Base-by-base conservation (phyloP, 2,329 filamentous ascomycete species). In the Exserohilum rostratum region DNA sequence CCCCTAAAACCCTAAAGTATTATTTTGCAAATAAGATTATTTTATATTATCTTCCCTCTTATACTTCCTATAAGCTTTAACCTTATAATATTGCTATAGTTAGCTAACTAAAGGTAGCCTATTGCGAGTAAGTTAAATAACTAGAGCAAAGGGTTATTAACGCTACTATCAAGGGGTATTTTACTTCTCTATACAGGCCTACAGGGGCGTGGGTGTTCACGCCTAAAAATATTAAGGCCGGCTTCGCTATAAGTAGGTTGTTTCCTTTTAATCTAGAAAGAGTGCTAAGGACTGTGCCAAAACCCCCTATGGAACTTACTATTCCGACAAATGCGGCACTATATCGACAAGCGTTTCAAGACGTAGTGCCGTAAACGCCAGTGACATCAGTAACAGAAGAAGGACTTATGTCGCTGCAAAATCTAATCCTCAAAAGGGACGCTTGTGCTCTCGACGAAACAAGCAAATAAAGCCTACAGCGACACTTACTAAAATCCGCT, bases 241-340 rank as follows among this genome's bases (percentile, higher is more conserved):
- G 58, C 3, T 73, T 46, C 56, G 57, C 63, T 46, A 65, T 55
- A 33, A 60, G 54, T 48, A 61, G 69, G 29, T 57, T 71, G 22
- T 66, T 60, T 39, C 69, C 62, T n/a, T 70, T 71, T 43, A 70
- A 72, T 52, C 67, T 57, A 60, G 42, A 69, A n/a, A 70, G 61
- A 57, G 70, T 73, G 39, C 62, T 73, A 10, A 61, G 50, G 56
- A 48, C 58, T 57, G 65, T 65, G 15, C 65, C 55, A 17, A 64
- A 62, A 40, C 67, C 62, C 2, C 53, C 48, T 17, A 44, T 33
- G 10, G 30, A 33, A 33, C 5, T 12, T n/a, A 33, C 11, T n/a
- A n/a, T 33, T 33, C 5, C 3, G 30, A 4, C 30, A n/a, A 33
- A 9, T 33, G n/a, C n/a, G n/a, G n/a, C n/a, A n/a, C n/a, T n/a